Evolutionary conservation across 805 yeast genomes (phyloP), one percentile per base, ranked within the genome.

Genomic region (Candida orba): DNA sequence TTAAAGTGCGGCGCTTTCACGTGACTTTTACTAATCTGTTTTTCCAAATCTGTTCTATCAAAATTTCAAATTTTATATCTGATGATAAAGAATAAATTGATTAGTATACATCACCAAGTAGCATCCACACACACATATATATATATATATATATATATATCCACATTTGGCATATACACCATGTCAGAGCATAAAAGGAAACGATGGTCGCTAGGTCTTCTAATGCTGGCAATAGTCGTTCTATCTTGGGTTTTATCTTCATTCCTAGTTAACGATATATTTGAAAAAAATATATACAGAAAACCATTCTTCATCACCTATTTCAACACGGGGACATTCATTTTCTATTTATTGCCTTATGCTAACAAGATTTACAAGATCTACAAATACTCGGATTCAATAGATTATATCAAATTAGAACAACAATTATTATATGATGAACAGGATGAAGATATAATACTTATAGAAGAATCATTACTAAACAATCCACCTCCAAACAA

Each of bases 221-320:
- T 81, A 20, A 76, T 86, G 64, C 71, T 90, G 22, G 71, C 78
- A 2, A 68, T 84, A 36, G 98, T 90, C 37, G 87, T 91, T 24
- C 60, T 85, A 1, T 73, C 88, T 22, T 91, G 99, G 99, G 97
- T 93, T 10, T 66, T 84, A 32, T 87, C 96, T 4, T 86, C 95
- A 4, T 91, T 89, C 53, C 62, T 91, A 38, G 82, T 93, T 32
- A 89, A 86, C 62, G 81, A 78, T 36, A 68, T 87, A 34, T 84
- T 87, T 53, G 88, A 81, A 52, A 72, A 75, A 38, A 76, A 73
- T 45, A 66, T 72, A 24, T 93, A 88, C 62, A 66, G 88, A 39
- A 93, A 93, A 64, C 99, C 99, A 15, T 90, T 88, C 58, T 76
- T 90, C 49, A 85, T 93, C 52, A 93, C 99, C 3, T 93, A 91